Base-by-base conservation (phyloP, 2,329 filamentous ascomycete species). In the Paecilomyces niveus region DNA sequence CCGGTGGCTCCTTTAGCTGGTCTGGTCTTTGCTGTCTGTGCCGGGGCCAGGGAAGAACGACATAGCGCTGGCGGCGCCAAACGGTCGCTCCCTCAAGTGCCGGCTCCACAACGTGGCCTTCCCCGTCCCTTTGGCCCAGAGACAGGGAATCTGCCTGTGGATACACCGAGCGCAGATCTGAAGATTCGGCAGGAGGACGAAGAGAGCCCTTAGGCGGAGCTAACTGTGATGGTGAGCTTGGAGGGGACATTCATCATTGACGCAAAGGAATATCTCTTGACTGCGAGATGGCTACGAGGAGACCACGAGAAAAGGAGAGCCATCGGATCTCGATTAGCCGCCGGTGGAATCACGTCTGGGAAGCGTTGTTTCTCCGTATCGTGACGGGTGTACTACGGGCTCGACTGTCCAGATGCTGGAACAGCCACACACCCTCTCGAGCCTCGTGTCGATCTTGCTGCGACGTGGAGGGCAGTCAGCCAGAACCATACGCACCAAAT, bases 91-190 rank as follows among this genome's bases (percentile, higher is more conserved):
- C 64, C 64, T 68, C 65, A 69, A 45, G 64, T 62, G 62, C 55
- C 62, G 68, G 68, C 65, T 70, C 69, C 68, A 70, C 69, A 70
- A 65, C 67, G 64, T 71, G 64, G 64, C 54, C 58, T 64, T 67
- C 65, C 63, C 68, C 68, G 67, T 69, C 64, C 65, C 63, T 59
- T 59, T 66, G 64, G 61, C 64, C 62, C 57, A 65, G 62, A 57
- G 60, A 65, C 60, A 59, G 55, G 22, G 11, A 24, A 29, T 52
- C 50, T 35, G 49, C 55, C 54, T 55, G 68, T 71, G 69, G 69
- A 67, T 68, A 67, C 21, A 15, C 50, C 9, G 59, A 56, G 58
- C 59, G 69, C 63, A 65, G 69, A 71, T 71, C 69, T 67, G 63
- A 69, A 69, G 50, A 52, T 52, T 52, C 50, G 50, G 50, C 50